Evolutionary conservation across 495 filamentous ascomycete genomes (phyloP).

Genomic region (Penicillium flavigenum): DNA sequence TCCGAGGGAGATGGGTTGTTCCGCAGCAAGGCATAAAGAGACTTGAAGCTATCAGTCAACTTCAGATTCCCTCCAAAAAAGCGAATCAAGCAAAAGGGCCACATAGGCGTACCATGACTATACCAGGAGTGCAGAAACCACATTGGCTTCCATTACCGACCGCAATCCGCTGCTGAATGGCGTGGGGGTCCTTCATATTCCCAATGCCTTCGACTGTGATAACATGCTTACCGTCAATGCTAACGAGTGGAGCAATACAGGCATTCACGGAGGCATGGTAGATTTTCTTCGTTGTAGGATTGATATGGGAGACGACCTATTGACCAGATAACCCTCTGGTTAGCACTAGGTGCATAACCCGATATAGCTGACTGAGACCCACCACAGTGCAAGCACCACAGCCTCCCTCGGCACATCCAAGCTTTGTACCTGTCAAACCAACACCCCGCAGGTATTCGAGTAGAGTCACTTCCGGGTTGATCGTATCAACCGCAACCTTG

Average conservation of each 20-base stretch:
- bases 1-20: conserved; percentile 50
- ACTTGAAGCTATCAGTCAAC: conserved; percentile 15
- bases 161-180: conserved; percentile 87
- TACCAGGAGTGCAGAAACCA: conserved; percentile 93
- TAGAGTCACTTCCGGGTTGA: conserved; percentile 89
- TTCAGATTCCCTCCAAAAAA: not conserved
- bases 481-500: conserved; percentile 75
- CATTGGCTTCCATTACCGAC: conserved; percentile 60
- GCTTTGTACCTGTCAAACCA: conserved; percentile 74
- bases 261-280: conserved; percentile 95
- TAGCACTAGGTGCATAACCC: not conserved
- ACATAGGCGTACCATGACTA: conserved; percentile 71
- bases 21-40: conserved; percentile 60
- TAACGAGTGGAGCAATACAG: conserved; percentile 87
- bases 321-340: not conserved
- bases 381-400: conserved; percentile 97
- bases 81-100: not conserved
- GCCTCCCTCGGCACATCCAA: conserved; percentile 89
- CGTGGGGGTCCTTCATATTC: conserved; percentile 81
- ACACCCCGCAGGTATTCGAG: conserved; percentile 90
- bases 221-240: conserved; percentile 96
- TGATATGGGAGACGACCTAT: conserved; percentile 83
- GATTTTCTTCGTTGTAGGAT: conserved; percentile 83
- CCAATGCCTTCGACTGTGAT: conserved; percentile 99
- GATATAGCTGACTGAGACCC: conserved; percentile 31